phyloP scores from a whole-genome alignment of 441 rosid genomes.

The Hura crepitans region DNA sequence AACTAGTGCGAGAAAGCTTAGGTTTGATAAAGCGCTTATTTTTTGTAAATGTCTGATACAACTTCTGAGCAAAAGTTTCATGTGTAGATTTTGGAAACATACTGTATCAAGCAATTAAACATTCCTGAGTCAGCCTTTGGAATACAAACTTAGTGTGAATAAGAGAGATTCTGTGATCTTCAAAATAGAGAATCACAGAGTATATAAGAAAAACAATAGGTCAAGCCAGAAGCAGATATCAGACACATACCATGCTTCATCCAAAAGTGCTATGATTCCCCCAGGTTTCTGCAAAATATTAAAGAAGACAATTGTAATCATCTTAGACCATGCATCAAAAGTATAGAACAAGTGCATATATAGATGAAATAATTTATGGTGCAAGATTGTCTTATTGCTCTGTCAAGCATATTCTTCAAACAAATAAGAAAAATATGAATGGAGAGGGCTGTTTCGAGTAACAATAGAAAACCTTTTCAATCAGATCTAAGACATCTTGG shows the following conservation, averaged over 20 bases:
- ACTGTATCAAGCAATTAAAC: constrained; percentile 42
- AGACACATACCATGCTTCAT: constrained; percentile 86
- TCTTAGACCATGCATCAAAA: constrained; percentile 20
- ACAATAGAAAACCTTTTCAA: constrained; percentile 64
- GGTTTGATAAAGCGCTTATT: constrained; percentile 96
- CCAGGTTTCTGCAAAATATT: constrained; percentile 79
- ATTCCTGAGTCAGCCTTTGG: constrained; percentile 22
- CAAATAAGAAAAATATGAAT: neutral
- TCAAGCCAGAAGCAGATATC: neutral
- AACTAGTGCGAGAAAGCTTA: constrained; percentile 91
- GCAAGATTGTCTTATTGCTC: neutral
- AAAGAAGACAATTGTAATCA: constrained; percentile 14
- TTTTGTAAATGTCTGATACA: constrained; percentile 83
- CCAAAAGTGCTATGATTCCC: constrained; percentile 90
- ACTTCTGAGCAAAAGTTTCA: constrained; percentile 92
- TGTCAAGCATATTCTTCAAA: too few species aligned
- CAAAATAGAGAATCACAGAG: neutral
- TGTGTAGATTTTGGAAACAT: constrained; percentile 99
- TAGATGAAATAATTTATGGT: constrained; percentile 4
- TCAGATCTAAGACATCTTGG: constrained; percentile 94
- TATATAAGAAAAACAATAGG: constrained; percentile 9
- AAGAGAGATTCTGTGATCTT: neutral
- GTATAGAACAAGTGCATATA: neutral
- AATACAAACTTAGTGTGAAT: constrained; percentile 11
- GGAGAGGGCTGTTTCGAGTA: constrained; percentile 6